Base-by-base conservation (phyloP, 768 basidiomycete species). In the Leccinum broughii region DNA sequence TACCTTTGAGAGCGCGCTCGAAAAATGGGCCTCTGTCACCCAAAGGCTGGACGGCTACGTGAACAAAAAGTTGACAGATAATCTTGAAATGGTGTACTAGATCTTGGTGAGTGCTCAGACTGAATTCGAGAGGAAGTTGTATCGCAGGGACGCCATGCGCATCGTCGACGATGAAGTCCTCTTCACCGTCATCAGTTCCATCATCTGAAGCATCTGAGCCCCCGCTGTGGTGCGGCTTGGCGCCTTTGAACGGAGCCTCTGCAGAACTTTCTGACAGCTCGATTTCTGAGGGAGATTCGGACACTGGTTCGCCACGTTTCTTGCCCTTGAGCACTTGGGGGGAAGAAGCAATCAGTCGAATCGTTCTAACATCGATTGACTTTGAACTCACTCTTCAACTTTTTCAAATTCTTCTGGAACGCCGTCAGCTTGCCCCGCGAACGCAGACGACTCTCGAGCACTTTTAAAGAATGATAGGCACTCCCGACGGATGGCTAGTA, bases 11-110 rank as follows among this genome's bases (percentile, higher is more conserved):
- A 58, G 85, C 73, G 55, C 78, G 78, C 61, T 82, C 70, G 82
- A 90, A 84, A 66, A 85, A 87, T 6, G 73, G 65, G 51, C 75
- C 77, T 20, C 91, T 79, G 51, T 85, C 78, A 3, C 70, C 72
- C 17, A 78, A 71, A 6, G 83, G 78, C 34, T 78, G 83, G 32
- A 92, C 85, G 39, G 89, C 89, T 46, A 95, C 76, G 64, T 94
- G 87, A 13, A 94, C 90, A 63, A 94, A 90, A 30, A 94, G 82
- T 68, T 96, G 93, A 64, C 92, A 93, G 49, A 94, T 80, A 41
- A 89, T 87, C 75, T 93, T 94, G 82, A 93, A 93, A 62, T 93
- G 90, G 62, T 89, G 83, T 14, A 83, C 76, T 20, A 90, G 77
- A 66, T 92, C 89, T 69, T 93, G 86, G 69, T 89, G 87, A 2